Base-by-base conservation (phyloP, 768 basidiomycete genomes). In the Paxillus involutus region DNA sequence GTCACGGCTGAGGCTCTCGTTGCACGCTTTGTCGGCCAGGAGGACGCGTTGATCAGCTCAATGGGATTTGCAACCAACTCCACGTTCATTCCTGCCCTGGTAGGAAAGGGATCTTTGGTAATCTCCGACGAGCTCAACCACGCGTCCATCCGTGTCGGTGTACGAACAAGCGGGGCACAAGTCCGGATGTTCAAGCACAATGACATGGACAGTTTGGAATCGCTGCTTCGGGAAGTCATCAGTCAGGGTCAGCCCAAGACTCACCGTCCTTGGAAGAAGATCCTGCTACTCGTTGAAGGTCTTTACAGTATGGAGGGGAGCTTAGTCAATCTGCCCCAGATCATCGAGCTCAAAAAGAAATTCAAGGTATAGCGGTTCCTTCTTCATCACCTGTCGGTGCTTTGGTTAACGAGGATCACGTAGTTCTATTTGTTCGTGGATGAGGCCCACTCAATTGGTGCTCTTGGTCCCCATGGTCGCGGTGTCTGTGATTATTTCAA, bases 301-400 rank as follows among this genome's bases (percentile, higher is more conserved):
- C 71, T 99, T 42, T 98, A 93, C 75, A 94, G 91, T 57, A 99
- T 99, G 97, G 97, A 98, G 73, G 97, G 97, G n/a, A 94, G 91
- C 9, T 63, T 98, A 59, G 84, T 89, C 35, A 84, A 98, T 68
- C 65, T 99, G 41, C 97, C 95, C 4, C 77, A 64, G 12, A 75
- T 99, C 51, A 62, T 98, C 53, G 88, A 89, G 59, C 78, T 99
- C 49, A 98, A 97, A 79, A 80, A 87, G 69, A 89, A 86, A 67
- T 98, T 97, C 81, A 98, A 98, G 84, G 96, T 94, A 37, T 32
- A 33, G 6, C 17, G 12, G 14, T 4, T 29, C 10, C 36, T 55
- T 47, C 79, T 59, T 4, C 14, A 14, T 33, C 29, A 13, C 44
- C n/a, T 2, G 3, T n/a, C 16, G 14, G 49, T 39, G 30, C 33